Conservation (phyloP, 352 stramenopile species). For the Blastocystis hominis region DNA sequence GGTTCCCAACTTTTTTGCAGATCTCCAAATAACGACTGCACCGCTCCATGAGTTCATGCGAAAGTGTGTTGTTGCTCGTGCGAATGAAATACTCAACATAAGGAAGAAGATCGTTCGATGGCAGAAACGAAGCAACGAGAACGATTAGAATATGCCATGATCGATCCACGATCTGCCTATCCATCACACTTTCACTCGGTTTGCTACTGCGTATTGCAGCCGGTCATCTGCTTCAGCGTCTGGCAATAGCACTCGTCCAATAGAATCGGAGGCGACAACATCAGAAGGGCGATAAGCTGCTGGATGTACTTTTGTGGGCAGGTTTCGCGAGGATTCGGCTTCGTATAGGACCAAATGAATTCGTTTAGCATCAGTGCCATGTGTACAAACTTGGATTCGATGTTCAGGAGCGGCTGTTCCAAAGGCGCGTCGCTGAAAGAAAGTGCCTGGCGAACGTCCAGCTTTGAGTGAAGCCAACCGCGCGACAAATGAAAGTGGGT, state of each 20-base stretch:
- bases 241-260: constrained; percentile 40
- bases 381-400: not conserved
- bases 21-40: not conserved
- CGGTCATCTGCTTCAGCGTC: constrained; percentile 25
- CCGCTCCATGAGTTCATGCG: not conserved
- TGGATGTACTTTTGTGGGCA: not conserved
- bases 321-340: not conserved
- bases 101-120: not conserved
- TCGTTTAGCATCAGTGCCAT: not conserved
- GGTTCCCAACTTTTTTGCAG: not conserved
- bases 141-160: not conserved
- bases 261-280: not conserved
- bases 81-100: constrained; percentile 30
- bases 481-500: not conserved
- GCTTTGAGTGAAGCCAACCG: not conserved
- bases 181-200: not conserved
- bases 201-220: not conserved
- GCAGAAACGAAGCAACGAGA: not conserved
- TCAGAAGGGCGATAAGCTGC: not conserved
- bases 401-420: not conserved
- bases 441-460: not conserved
- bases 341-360: not conserved
- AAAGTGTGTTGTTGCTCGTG: constrained; percentile 22
- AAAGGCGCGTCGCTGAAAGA: not conserved
- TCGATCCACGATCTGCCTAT: not conserved